Percentiles rank a stretch among this genome's conserved stretches.
phyloP scores from a whole-genome alignment of 202 grass and related monocot genomes.

The Panicum hallii region DNA sequence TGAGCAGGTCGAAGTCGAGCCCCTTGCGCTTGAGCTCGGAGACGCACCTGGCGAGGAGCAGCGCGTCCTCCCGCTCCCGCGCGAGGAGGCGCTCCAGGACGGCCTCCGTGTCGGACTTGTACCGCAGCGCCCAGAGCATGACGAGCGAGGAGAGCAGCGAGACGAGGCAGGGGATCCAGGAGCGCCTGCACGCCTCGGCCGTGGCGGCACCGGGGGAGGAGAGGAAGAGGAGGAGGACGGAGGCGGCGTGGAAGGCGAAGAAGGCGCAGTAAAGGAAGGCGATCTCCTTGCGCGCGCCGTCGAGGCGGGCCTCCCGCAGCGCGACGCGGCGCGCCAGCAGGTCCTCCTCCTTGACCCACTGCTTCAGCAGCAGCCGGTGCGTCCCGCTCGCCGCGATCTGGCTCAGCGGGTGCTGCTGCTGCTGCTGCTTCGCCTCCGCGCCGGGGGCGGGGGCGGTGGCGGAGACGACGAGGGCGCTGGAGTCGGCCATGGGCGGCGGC shows the following conservation, averaged over 20 bases:
- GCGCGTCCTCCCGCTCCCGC: constrained; percentile 75
- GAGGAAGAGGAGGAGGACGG: constrained; percentile 73
- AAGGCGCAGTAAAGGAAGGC: constrained; percentile 82
- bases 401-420: constrained; percentile 63
- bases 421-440: neutral
- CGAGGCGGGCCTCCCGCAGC: constrained; percentile 77
- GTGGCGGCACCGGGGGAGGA: constrained; percentile 32
- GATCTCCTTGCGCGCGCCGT: constrained; percentile 70
- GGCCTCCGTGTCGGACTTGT: constrained; percentile 88
- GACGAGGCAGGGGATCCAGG: constrained; percentile 75
- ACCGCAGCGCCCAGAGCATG: constrained; percentile 86
- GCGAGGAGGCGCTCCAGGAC: constrained; percentile 71
- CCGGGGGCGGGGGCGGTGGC: neutral
- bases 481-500: constrained; percentile 34
- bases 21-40: constrained; percentile 86
- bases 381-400: constrained; percentile 81
- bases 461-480: constrained; percentile 28
- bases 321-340: constrained; percentile 73
- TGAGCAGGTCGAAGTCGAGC: constrained; percentile 79
- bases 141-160: constrained; percentile 74
- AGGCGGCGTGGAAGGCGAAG: constrained; percentile 73
- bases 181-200: constrained; percentile 40
- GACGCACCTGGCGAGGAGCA: constrained; percentile 72
- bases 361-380: constrained; percentile 91
- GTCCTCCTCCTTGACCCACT: constrained; percentile 96